phyloP scores from a whole-genome alignment of 352 stramenopile genomes.

The Globisporangium abappressorium region DNA sequence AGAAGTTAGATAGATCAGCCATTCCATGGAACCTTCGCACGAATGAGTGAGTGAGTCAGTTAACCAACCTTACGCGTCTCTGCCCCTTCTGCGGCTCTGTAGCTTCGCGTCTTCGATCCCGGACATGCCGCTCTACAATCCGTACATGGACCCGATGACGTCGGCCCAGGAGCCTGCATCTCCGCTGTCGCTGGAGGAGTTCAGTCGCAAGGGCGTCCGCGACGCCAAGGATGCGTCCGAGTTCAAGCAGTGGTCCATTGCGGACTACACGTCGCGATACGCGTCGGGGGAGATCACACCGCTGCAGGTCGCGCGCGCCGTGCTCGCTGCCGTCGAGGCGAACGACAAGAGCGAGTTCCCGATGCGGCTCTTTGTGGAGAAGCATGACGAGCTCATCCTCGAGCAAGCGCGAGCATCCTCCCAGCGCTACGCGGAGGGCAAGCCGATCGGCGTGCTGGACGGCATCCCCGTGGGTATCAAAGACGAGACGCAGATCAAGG shows the following conservation, averaged over 20 bases:
- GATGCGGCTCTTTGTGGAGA: constrained; percentile 74
- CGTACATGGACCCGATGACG: constrained; percentile 48
- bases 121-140: constrained; percentile 82
- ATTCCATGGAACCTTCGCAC: not conserved
- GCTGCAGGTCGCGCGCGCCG: constrained; percentile 65
- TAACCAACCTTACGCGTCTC: not conserved
- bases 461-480: constrained; percentile 89
- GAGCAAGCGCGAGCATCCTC: constrained; percentile 61
- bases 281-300: constrained; percentile 38
- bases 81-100: not conserved
- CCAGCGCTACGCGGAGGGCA: constrained; percentile 62
- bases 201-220: constrained; percentile 24
- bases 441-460: constrained; percentile 76
- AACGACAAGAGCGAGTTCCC: constrained; percentile 49
- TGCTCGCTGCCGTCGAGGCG: constrained; percentile 50
- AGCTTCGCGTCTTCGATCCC: constrained; percentile 58
- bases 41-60: not conserved
- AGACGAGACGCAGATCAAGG: constrained; percentile 78
- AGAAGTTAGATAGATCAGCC: not conserved
- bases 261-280: constrained; percentile 66
- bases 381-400: constrained; percentile 69
- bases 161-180: constrained; percentile 15
- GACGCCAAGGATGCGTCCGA: constrained; percentile 7
- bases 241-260: constrained; percentile 72
- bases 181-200: constrained; percentile 27